Evolutionary conservation across 1,284 basidiomycete genomes (phyloP).

Genomic region (Stereum hirsutum): DNA sequence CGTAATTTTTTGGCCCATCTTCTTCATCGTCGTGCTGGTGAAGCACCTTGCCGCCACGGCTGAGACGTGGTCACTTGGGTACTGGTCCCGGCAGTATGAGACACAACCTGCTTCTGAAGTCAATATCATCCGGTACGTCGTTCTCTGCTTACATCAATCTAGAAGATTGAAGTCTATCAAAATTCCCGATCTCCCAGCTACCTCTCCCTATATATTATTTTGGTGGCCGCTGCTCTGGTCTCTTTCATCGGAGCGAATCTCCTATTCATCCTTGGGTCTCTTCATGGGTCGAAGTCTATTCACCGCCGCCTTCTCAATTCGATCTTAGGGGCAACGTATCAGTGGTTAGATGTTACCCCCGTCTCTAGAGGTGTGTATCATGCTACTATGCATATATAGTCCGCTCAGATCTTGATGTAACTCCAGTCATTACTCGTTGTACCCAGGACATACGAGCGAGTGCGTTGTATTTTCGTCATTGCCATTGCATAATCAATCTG

Average conservation of each 20-base stretch:
- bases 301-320: constrained; percentile 48
- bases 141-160: too few relatives aligned
- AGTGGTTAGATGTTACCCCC: constrained; percentile 22
- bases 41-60: constrained; percentile 15
- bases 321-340: constrained; percentile 46
- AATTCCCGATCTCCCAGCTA: constrained; percentile 23
- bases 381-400: constrained; percentile 26
- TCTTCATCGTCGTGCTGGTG: constrained; percentile 14
- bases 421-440: constrained; percentile 50
- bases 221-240: constrained; percentile 18
- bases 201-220: constrained; percentile 31
- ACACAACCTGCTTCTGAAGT: constrained; percentile 18
- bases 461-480: too few relatives aligned
- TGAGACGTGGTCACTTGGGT: constrained; percentile 35
- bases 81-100: constrained; percentile 34
- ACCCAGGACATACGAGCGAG: constrained; percentile 46
- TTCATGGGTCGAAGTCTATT: constrained; percentile 45
- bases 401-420: constrained; percentile 49
- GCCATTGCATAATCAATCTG: too few relatives aligned
- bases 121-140: constrained; percentile 18
- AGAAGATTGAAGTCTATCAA: too few relatives aligned
- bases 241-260: constrained; percentile 21
- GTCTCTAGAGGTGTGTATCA: background rate
- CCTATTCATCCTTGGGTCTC: constrained; percentile 29
- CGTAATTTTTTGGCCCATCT: constrained; percentile 23